Evolutionary conservation across 208 protist species (phyloP), one percentile per base, ranked within the genome.

Genomic region (Balamuthia mandrillaris): DNA sequence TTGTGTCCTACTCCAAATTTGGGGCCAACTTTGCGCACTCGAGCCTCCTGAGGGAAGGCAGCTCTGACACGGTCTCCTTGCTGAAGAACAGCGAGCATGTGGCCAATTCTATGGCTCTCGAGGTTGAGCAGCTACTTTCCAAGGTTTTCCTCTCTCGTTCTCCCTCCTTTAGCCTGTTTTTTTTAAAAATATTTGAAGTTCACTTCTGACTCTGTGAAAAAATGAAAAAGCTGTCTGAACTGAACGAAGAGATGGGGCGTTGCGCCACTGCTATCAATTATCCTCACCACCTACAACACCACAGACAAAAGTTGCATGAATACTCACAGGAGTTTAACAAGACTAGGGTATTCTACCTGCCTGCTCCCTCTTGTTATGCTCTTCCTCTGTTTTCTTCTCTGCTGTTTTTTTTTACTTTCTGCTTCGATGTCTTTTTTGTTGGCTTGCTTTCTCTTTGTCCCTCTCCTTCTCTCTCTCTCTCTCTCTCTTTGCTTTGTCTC

Each of bases 1-100:
- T 78, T 21, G 68, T 78, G 27, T 78, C 68, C 24, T 78, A 78
- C 45, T 54, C 68, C 0, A 78, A 78, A 31, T 29, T 78, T 16
- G 68, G 68, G 1, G 68, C 68, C 45, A 78, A 78, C 58, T 78
- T 78, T 29, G 68, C 68, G 16, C 68, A 78, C 41, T 78, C 68
- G 24, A 78, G 45, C 3, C 47, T 78, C 45, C 27, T 78, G 45
- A 42, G 68, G 12, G 68, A 78, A 49, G 68, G 58, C 9, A 33
- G 58, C 21, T 16, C 21, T 33, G 58, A 49, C 45, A 14, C 42
- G 5, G 58, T 24, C 47, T 31, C 68, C 18, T 60, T 42, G 33
- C 68, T 49, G 14, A 60, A 49, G 68, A 60, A n/a, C n/a, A n/a
- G 45, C 42, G 68, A 78, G 29, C 45, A 78, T 41, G 68, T 78